These are phyloP conservation scores for Bacterosira constricta DNA, from an alignment of 108 stramenopile species.

Conservation along the genomic window DNA sequence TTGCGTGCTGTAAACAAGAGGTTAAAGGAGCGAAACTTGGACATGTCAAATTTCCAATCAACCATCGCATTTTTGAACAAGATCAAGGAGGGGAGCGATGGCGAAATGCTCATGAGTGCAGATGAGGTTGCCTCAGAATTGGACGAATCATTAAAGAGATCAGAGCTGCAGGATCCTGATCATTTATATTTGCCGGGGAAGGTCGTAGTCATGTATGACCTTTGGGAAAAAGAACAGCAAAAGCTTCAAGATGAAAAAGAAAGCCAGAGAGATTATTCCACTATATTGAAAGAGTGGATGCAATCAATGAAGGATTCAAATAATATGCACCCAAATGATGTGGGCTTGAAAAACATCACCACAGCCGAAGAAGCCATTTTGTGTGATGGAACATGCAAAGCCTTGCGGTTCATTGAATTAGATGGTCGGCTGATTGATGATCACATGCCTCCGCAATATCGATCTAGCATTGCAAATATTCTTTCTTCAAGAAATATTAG, in stretches of 20 bases:
- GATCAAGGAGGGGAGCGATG: conserved; percentile 31
- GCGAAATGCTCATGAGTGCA: conserved; percentile 40
- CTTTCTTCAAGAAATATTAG: too few relatives aligned
- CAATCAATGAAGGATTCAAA: too few relatives aligned
- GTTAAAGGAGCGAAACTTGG: conserved; percentile 41
- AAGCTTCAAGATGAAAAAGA: too few relatives aligned
- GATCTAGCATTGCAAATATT: too few relatives aligned
- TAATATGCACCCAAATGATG: too few relatives aligned
- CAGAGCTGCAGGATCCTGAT: conserved; percentile 38
- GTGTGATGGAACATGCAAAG: not conserved
- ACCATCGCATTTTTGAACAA: conserved; percentile 16
- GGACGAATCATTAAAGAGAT: conserved; percentile 4
- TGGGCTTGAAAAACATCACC: too few relatives aligned
- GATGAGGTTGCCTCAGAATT: conserved; percentile 29
- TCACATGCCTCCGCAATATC: not conserved
- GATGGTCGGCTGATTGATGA: not conserved
- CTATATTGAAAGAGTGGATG: too few relatives aligned
- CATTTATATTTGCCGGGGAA: conserved; percentile 55
- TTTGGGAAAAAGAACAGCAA: conserved; percentile 38
- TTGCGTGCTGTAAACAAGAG: conserved; percentile 41
- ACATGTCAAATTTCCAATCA: conserved; percentile 12
- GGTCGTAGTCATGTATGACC: conserved; percentile 45
- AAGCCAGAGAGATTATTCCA: too few relatives aligned
- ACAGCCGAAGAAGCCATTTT: not conserved
- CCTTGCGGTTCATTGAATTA: not conserved